Evolutionary conservation across 441 rosid genomes (phyloP).

Genomic region (Adansonia grandidieri): DNA sequence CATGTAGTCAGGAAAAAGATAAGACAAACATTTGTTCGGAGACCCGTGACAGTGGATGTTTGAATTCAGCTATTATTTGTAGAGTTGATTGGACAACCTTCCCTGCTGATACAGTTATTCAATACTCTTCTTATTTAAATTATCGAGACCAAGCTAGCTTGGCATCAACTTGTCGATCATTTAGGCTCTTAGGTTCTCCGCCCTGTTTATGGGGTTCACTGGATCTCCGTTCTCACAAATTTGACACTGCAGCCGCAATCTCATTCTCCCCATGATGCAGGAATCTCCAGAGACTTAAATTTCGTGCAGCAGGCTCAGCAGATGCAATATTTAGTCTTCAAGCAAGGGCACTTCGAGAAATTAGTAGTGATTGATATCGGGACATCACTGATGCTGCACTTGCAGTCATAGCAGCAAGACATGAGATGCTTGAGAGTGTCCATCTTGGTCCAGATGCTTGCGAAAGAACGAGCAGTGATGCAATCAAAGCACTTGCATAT

Average conservation of each 20-base stretch:
- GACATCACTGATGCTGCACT: constrained; percentile 86
- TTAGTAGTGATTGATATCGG: constrained; percentile 87
- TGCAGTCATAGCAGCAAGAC: constrained; percentile 83
- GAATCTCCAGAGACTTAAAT: constrained; percentile 69
- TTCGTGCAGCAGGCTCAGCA: constrained; percentile 82
- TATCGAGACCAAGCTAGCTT: constrained; percentile 87
- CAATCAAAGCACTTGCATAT: constrained; percentile 71
- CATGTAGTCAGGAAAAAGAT: background rate
- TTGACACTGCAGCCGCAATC: constrained; percentile 56
- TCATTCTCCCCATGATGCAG: constrained; percentile 68
- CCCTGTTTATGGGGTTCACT: constrained; percentile 78
- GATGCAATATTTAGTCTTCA: constrained; percentile 74
- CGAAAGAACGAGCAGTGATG: constrained; percentile 87
- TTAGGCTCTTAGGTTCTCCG: constrained; percentile 67
- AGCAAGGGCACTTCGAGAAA: constrained; percentile 65
- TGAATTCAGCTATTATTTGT: background rate
- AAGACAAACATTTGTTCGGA: background rate
- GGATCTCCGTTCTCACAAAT: constrained; percentile 83
- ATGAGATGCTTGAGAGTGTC: constrained; percentile 80
- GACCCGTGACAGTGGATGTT: background rate
- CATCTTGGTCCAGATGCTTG: constrained; percentile 95
- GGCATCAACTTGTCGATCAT: constrained; percentile 75
- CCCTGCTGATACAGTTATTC: constrained; percentile 85
- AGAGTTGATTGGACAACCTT: constrained; percentile 76
- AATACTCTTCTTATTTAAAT: constrained; percentile 72